A percentile compares a stretch with the other conserved stretches of the same genome.
Evolutionary conservation across 2,329 filamentous ascomycete genomes (phyloP).

Genomic region (Aspergillaceae sp.): DNA sequence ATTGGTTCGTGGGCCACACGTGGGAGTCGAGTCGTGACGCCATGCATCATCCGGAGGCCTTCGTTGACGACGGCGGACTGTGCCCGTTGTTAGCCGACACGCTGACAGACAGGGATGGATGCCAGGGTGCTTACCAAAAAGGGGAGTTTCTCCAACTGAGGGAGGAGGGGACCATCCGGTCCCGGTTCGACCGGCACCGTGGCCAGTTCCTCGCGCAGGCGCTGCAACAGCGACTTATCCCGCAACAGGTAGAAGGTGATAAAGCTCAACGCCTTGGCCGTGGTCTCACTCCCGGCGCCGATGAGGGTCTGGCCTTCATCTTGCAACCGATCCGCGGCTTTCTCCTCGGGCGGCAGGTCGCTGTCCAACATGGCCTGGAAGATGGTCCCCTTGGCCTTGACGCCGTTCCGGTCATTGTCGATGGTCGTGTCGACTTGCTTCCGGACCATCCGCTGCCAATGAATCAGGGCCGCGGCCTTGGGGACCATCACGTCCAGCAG

Average conservation of each 20-base stretch:
- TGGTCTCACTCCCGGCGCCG: slow-evolving; percentile 27
- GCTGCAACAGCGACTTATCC: slow-evolving; percentile 11
- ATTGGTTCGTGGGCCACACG: slow-evolving; percentile 16
- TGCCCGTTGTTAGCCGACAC: background rate
- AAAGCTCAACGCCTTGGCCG: slow-evolving; percentile 20
- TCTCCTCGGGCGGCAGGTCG: slow-evolving; percentile 29
- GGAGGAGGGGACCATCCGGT: slow-evolving; percentile 10
- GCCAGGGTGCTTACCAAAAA: slow-evolving; percentile 21
- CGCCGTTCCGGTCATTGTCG: background rate
- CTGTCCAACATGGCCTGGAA: slow-evolving; percentile 25
- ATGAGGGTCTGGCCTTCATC: slow-evolving; percentile 22
- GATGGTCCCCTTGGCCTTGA: slow-evolving; percentile 7
- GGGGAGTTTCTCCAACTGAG: slow-evolving; percentile 28
- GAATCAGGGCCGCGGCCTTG: background rate
- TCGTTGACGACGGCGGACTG: slow-evolving; percentile 27
- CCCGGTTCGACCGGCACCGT: slow-evolving; percentile 14
- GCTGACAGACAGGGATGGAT: background rate
- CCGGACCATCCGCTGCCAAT: background rate
- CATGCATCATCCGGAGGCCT: slow-evolving; percentile 24
- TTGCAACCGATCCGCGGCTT: slow-evolving; percentile 19
- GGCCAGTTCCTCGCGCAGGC: slow-evolving; percentile 17
- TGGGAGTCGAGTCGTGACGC: slow-evolving; percentile 19
- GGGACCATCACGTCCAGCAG: background rate
- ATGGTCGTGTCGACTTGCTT: slow-evolving; percentile 4
- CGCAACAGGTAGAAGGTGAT: slow-evolving; percentile 21